A percentile compares a stretch with the other conserved stretches of the same genome.
These are phyloP conservation scores for Scutellaria baicalensis DNA, from an alignment of 257 asterid species.

Conservation along the genomic window DNA sequence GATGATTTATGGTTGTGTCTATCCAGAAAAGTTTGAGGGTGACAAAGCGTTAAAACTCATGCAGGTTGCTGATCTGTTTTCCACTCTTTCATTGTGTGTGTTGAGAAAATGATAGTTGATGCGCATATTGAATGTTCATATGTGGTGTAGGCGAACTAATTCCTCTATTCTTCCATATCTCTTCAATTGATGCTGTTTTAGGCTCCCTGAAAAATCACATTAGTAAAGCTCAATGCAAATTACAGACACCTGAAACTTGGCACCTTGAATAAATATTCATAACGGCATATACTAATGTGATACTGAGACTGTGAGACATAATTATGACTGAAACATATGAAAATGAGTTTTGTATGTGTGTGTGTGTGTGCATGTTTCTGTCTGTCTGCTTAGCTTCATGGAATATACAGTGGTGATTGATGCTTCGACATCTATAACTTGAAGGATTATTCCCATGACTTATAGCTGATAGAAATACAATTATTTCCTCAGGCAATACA, in stretches of 20 bases:
- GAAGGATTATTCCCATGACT: not conserved
- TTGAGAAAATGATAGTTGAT: not conserved
- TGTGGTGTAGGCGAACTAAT: not conserved
- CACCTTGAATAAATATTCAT: not conserved
- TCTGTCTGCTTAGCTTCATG: not conserved
- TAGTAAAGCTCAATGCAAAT: not conserved
- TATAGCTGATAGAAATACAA: not conserved
- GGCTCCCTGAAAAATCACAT: not conserved
- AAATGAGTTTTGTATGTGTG: not conserved
- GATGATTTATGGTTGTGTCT: slow-evolving; percentile 79
- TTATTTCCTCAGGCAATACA: not conserved
- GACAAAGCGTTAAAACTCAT: slow-evolving; percentile 83
- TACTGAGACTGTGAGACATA: not conserved
- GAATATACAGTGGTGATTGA: not conserved
- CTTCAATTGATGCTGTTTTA: not conserved
- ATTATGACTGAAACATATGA: not conserved
- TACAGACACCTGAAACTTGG: not conserved
- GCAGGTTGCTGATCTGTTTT: slow-evolving; percentile 63
- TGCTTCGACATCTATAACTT: not conserved
- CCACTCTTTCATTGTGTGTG: not conserved
- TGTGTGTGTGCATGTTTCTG: too few species aligned
- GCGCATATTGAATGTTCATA: not conserved
- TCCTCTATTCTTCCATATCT: not conserved
- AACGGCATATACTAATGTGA: not conserved
- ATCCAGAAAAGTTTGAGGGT: slow-evolving; percentile 95